Conservation (phyloP, 352 stramenopile species). For the Elongisporangium prolatum region DNA sequence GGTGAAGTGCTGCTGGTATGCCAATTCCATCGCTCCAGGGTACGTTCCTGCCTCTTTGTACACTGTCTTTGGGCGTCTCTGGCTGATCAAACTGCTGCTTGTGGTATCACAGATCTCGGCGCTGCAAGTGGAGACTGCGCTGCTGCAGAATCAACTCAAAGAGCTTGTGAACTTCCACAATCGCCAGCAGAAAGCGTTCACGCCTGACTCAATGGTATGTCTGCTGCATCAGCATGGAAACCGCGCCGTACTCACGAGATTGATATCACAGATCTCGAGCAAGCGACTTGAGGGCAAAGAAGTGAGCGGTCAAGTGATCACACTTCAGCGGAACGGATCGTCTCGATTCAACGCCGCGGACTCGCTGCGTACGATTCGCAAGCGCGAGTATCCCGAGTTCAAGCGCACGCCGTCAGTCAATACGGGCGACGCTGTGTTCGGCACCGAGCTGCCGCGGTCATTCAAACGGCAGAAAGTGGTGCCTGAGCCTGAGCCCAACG, state of each 20-base stretch:
- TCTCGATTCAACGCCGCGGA: constrained; percentile 36
- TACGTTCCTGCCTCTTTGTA: constrained; percentile 6
- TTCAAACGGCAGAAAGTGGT: constrained; percentile 40
- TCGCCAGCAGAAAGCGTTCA: constrained; percentile 8
- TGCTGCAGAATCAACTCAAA: constrained; percentile 57
- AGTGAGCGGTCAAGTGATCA: constrained; percentile 21
- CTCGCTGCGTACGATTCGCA: constrained; percentile 27
- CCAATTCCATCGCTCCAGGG: constrained; percentile 43
- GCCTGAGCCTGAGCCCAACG: constrained; percentile 24
- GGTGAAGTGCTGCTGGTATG: constrained; percentile 41
- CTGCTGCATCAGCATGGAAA: constrained; percentile 3
- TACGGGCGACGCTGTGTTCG: constrained; percentile 8
- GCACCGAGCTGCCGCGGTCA: constrained; percentile 9
- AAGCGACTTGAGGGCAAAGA: constrained; percentile 41
- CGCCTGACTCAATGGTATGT: constrained; percentile 3
- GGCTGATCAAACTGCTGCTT: constrained; percentile 1
- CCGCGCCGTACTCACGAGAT: too few relatives aligned
- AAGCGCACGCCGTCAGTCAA: constrained; percentile 13
- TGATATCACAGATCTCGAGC: constrained; percentile 5
- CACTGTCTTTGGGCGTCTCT: constrained; percentile 1
- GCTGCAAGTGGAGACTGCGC: constrained; percentile 42
- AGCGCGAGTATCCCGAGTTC: constrained; percentile 30
- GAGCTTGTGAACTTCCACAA: constrained; percentile 45
- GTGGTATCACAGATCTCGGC: constrained; percentile 33
- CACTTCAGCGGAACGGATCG: constrained; percentile 14